Evolutionary conservation across 2,329 filamentous ascomycete species (phyloP).

Genomic region (Fonsecaea multimorphosa): DNA sequence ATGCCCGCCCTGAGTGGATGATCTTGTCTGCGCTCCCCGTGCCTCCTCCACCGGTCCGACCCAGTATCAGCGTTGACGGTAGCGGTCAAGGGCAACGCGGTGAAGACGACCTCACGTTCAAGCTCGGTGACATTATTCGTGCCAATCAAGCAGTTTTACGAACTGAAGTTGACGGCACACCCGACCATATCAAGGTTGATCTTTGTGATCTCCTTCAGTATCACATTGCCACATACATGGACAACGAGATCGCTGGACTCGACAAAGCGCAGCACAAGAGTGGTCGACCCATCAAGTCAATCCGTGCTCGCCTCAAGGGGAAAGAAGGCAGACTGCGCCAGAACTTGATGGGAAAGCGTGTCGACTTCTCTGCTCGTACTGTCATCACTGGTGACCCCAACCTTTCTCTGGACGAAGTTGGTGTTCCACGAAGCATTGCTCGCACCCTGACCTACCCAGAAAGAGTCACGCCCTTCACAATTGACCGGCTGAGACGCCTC

Average conservation of each 20-base stretch:
- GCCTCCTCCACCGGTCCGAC: constrained; percentile 91
- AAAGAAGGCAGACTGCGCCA: constrained; percentile 98
- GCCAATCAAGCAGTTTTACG: constrained; percentile 94
- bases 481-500: constrained; percentile 83
- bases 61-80: constrained; percentile 96
- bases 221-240: constrained; percentile 99
- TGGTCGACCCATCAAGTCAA: constrained; percentile 93
- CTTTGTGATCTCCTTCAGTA: constrained; percentile 94
- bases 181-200: constrained; percentile 86
- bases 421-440: constrained; percentile 92
- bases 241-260: constrained; percentile 96
- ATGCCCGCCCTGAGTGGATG: constrained; percentile 98
- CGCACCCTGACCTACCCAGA: constrained; percentile 94
- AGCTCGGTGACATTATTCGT: constrained; percentile 96
- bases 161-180: constrained; percentile 88
- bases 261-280: constrained; percentile 96
- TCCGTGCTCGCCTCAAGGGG: constrained; percentile 95
- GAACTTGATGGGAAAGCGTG: constrained; percentile 99
- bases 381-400: constrained; percentile 99
- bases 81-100: constrained; percentile 90
- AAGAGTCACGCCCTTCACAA: constrained; percentile 97
- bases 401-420: constrained; percentile 93
- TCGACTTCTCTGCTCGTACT: constrained; percentile 98
- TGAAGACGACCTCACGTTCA: constrained; percentile 99
- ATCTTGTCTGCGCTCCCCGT: constrained; percentile 93